These are phyloP conservation scores for Ophiostoma tasmaniense DNA, from an alignment of 2,329 filamentous ascomycete genomes.

Conservation along the genomic window DNA sequence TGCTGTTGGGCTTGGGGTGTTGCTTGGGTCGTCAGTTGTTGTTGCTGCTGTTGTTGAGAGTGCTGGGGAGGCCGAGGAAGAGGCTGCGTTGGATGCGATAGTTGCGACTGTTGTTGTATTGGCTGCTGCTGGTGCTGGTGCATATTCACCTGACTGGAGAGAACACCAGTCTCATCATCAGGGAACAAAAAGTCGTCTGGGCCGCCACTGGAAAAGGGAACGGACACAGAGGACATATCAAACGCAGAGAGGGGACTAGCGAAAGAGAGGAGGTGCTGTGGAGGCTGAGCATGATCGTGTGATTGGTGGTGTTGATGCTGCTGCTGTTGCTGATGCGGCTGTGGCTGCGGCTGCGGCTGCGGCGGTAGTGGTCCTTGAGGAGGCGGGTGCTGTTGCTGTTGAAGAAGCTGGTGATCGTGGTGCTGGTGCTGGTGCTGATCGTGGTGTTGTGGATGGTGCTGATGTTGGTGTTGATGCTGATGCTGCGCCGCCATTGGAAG, in stretches of 20 bases:
- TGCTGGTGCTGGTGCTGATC: slow-evolving; percentile 10
- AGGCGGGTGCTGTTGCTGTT: slow-evolving; percentile 8
- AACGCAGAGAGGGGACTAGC: slow-evolving; percentile 7
- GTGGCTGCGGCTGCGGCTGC: neutral
- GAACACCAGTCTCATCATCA: slow-evolving; percentile 19
- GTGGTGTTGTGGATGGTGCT: slow-evolving; percentile 5
- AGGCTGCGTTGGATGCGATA: neutral
- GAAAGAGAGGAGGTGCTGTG: slow-evolving; percentile 12
- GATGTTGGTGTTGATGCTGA: neutral
- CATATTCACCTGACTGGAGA: slow-evolving; percentile 1
- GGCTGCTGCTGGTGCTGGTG: slow-evolving; percentile 1
- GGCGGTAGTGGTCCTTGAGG: slow-evolving; percentile 1
- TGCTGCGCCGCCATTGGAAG: slow-evolving; percentile 6
- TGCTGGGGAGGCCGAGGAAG: neutral
- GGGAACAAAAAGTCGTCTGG: slow-evolving; percentile 21
- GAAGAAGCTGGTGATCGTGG: neutral
- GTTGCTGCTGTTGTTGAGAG: neutral
- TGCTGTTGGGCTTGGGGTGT: neutral
- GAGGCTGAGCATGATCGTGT: neutral
- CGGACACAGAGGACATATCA: neutral
- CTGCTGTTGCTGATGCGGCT: neutral
- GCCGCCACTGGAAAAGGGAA: slow-evolving; percentile 7
- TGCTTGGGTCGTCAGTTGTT: too few species aligned
- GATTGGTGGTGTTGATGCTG: slow-evolving; percentile 4
- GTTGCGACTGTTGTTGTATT: neutral